These are phyloP conservation scores for Rhizopogon vinicolor DNA, from an alignment of 768 basidiomycete species.

Conservation along the genomic window DNA sequence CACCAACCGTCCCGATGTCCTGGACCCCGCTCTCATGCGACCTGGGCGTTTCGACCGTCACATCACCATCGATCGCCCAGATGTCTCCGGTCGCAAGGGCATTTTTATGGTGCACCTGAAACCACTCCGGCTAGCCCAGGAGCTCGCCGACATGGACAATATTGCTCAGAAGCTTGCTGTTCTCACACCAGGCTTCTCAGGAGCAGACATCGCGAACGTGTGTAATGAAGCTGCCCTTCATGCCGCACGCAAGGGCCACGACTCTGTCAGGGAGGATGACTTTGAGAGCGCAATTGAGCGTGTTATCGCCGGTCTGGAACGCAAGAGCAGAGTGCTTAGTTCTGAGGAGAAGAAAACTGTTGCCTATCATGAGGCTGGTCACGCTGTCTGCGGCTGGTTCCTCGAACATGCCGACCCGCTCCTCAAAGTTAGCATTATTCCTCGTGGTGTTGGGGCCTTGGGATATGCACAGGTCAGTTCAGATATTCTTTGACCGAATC, in stretches of 20 bases:
- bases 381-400: slow-evolving; percentile 98
- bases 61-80: slow-evolving; percentile 92
- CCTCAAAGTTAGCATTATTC: slow-evolving; percentile 97
- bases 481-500: not conserved
- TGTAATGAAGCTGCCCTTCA: slow-evolving; percentile 97
- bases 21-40: slow-evolving; percentile 92
- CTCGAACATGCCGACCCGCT: slow-evolving; percentile 95
- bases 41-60: slow-evolving; percentile 98
- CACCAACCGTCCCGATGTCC: slow-evolving; percentile 95
- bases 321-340: slow-evolving; percentile 90
- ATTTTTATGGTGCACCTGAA: slow-evolving; percentile 91
- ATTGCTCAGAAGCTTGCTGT: slow-evolving; percentile 93
- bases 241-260: slow-evolving; percentile 81
- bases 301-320: slow-evolving; percentile 94
- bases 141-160: slow-evolving; percentile 42
- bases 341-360: slow-evolving; percentile 98
- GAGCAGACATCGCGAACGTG: slow-evolving; percentile 98
- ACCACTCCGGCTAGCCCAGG: slow-evolving; percentile 67
- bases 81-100: slow-evolving; percentile 88
- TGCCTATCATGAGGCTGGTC: slow-evolving; percentile 98
- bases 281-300: slow-evolving; percentile 98
- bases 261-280: slow-evolving; percentile 75
- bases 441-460: slow-evolving; percentile 90
- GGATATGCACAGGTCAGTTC: slow-evolving; percentile 87
- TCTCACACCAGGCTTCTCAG: slow-evolving; percentile 96